phyloP scores from a whole-genome alignment of 1,284 basidiomycete genomes.

The Boletus sp. region DNA sequence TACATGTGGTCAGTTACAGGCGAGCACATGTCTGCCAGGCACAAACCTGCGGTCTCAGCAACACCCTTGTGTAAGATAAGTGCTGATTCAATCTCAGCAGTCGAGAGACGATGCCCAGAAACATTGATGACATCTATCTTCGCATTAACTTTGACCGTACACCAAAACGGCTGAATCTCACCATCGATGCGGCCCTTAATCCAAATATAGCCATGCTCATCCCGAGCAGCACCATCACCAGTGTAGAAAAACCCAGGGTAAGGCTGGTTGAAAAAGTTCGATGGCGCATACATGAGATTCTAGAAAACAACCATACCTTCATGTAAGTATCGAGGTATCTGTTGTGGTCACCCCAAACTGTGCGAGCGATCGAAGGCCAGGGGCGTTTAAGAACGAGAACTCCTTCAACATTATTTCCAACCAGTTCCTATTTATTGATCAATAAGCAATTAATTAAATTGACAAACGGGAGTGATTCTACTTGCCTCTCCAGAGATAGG shows the following conservation, averaged over 20 bases:
- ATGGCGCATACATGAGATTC: background rate
- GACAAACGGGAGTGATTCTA: conserved; percentile 2
- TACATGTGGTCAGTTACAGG: conserved; percentile 2
- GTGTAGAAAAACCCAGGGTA: conserved; percentile 92
- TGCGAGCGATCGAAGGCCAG: conserved; percentile 97
- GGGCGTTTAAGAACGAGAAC: conserved; percentile 84
- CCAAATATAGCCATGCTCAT: conserved; percentile 96
- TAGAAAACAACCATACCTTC: conserved; percentile 42
- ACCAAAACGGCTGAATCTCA: conserved; percentile 37
- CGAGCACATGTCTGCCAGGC: background rate
- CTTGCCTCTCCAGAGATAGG: conserved; percentile 63
- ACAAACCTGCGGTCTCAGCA: conserved; percentile 82
- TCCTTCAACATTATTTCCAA: conserved; percentile 87
- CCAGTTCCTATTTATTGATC: conserved; percentile 48
- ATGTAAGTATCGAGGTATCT: conserved; percentile 94
- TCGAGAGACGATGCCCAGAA: conserved; percentile 94
- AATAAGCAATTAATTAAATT: background rate
- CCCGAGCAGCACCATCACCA: conserved; percentile 92
- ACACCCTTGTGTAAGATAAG: conserved; percentile 93
- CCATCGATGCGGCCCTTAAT: conserved; percentile 97
- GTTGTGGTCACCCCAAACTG: conserved; percentile 89
- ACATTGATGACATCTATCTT: conserved; percentile 82
- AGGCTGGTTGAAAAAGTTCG: conserved; percentile 39
- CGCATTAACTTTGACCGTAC: conserved; percentile 1
- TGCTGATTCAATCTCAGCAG: conserved; percentile 96